Evolutionary conservation across 495 filamentous ascomycete genomes (phyloP).

Genomic region (Penicillium chermesinum): DNA sequence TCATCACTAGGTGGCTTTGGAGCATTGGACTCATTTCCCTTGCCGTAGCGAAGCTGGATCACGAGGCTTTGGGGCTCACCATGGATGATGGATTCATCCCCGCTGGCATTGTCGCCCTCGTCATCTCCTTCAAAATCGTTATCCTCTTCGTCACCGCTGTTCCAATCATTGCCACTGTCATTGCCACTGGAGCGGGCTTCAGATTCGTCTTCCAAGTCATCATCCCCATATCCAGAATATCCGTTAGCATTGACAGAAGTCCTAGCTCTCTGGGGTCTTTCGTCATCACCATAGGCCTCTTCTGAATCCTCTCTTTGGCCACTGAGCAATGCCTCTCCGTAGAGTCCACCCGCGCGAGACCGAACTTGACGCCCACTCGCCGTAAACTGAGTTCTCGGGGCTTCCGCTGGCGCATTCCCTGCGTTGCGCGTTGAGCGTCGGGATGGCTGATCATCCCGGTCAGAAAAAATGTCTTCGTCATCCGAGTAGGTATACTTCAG

Average conservation of each 20-base stretch:
- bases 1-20: constrained; percentile 16
- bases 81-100: constrained; percentile 53
- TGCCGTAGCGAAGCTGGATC: constrained; percentile 57
- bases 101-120: constrained; percentile 56
- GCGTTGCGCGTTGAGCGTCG: constrained; percentile 68
- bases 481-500: constrained; percentile 95
- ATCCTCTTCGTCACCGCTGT: constrained; percentile 65
- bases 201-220: constrained; percentile 62
- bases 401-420: constrained; percentile 62
- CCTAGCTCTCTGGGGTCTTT: constrained; percentile 29
- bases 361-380: constrained; percentile 86
- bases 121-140: constrained; percentile 61
- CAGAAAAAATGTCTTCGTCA: constrained; percentile 75
- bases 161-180: constrained; percentile 60
- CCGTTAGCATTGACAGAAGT: constrained; percentile 34
- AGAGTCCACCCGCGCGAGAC: constrained; percentile 66
- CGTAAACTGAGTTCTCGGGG: constrained; percentile 76
- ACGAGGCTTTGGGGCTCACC: constrained; percentile 56
- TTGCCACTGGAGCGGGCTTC: constrained; percentile 52
- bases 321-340: constrained; percentile 65
- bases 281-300: constrained; percentile 28
- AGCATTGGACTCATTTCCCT: constrained; percentile 22
- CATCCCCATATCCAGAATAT: constrained; percentile 49
- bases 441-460: constrained; percentile 56
- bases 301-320: constrained; percentile 40